phyloP scores from a whole-genome alignment of 257 asterid species.

The Nicotiana otophora region DNA sequence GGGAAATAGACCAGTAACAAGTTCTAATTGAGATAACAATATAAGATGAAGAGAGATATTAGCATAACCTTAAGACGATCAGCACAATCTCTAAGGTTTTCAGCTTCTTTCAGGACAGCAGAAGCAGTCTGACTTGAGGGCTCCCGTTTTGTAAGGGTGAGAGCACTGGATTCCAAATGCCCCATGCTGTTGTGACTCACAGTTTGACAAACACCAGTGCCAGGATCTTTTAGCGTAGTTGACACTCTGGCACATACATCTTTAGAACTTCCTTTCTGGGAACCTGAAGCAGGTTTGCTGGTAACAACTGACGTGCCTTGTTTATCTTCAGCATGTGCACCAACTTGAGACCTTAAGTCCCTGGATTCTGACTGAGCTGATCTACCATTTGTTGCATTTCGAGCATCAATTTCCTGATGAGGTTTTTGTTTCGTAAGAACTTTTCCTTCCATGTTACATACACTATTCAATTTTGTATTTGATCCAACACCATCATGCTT shows the following conservation, averaged over 20 bases:
- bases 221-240: slow-evolving; percentile 33
- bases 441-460: slow-evolving; percentile 20
- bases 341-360: slow-evolving; percentile 36
- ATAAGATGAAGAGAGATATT: slow-evolving; percentile 11
- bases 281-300: slow-evolving; percentile 34
- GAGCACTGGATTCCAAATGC: slow-evolving; percentile 23
- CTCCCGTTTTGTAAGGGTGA: slow-evolving; percentile 36
- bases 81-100: slow-evolving; percentile 60
- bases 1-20: neutral
- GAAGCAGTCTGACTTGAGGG: slow-evolving; percentile 33
- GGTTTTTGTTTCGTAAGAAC: slow-evolving; percentile 14
- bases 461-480: slow-evolving; percentile 19
- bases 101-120: slow-evolving; percentile 63
- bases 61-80: slow-evolving; percentile 66
- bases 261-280: slow-evolving; percentile 33
- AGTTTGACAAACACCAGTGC: slow-evolving; percentile 26
- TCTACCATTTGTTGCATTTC: slow-evolving; percentile 21
- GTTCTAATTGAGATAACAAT: neutral
- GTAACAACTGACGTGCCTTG: slow-evolving; percentile 26
- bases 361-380: slow-evolving; percentile 27
- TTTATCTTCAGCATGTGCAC: slow-evolving; percentile 35
- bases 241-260: slow-evolving; percentile 32
- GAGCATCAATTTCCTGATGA: slow-evolving; percentile 25
- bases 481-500: slow-evolving; percentile 27
- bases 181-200: slow-evolving; percentile 20